Base-by-base conservation (phyloP, 495 filamentous ascomycete species). In the Trichoderma asperelloides region DNA sequence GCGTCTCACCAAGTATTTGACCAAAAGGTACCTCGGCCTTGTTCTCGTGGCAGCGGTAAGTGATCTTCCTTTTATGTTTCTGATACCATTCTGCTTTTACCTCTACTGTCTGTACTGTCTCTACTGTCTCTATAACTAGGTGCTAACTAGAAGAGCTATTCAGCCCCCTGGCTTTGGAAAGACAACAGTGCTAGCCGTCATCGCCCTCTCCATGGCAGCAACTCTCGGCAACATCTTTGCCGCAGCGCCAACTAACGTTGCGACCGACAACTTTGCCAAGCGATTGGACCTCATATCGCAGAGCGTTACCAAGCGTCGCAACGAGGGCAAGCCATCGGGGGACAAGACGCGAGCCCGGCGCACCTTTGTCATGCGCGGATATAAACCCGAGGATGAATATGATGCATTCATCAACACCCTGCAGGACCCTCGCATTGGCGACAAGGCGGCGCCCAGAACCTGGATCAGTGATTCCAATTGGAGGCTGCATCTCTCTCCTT, bases 81-180 rank as follows among this genome's bases (percentile, higher is more conserved):
- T 25, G 13, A 18, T 3, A 12, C 9, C 5, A 37, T 7, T 37
- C 33, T 3, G 9, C 33, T n/a, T n/a, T n/a, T n/a, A n/a, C n/a
- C 2, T 33, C 27, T 30, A 6, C 7, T 63, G 3, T 8, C 4
- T 37, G n/a, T n/a, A n/a, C n/a, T 43, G 66, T 64, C 2, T 33
- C 27, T 30, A 6, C 7, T 63, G 3, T 8, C 4, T 37, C 33
- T 37, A 12, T 12, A 15, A 12, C 41, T 16, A 11, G 18, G 9
- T 28, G 28, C 65, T 69, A 63, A 68, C 62, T 7, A 13, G 33
- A 1, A 37, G 41, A 16, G 0, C 4, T 3, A 45, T 18, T 2
- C 27, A 69, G 68, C 64, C 64, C 4, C 45, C 68, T 43, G 68
- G 68, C 5, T 69, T 66, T 21, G 68, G 68, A 30, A 69, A 69